Evolutionary conservation across 73 alveolate species (phyloP).

Genomic region (Paramecium pentaurelia): DNA sequence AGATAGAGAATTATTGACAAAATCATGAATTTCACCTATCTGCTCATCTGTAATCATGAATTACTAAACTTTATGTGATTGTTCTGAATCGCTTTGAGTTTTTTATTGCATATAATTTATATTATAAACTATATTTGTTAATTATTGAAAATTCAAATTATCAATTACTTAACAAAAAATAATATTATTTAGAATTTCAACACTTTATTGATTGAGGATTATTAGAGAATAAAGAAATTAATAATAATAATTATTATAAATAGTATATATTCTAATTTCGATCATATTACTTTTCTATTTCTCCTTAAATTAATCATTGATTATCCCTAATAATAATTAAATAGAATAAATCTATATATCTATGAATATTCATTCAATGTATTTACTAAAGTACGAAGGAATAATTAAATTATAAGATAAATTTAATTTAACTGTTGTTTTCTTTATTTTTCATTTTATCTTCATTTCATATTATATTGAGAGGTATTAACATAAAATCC

Average conservation of each 20-base stretch:
- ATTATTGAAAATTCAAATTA: neutral
- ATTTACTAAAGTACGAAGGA: no score
- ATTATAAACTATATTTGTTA: neutral
- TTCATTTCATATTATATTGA: no score
- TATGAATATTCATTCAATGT: no score
- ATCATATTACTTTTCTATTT: no score
- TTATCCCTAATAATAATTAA: no score
- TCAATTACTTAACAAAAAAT: neutral
- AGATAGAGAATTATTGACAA: constrained; percentile 5
- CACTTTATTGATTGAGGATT: neutral
- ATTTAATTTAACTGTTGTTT: neutral
- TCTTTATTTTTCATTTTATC: neutral
- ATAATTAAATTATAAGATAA: no score
- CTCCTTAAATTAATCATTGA: no score
- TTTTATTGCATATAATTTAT: neutral
- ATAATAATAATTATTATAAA: no score
- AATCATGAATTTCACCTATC: constrained; percentile 41
- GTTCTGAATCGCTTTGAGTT: neutral
- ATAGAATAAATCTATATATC: neutral
- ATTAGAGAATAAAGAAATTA: neutral
- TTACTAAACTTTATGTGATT: neutral
- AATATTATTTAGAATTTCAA: neutral
- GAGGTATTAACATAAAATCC: neutral
- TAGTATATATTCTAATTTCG: no score
- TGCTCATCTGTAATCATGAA: neutral